Base-by-base conservation (phyloP, 495 filamentous ascomycete species). In the Tuber magnatum region DNA sequence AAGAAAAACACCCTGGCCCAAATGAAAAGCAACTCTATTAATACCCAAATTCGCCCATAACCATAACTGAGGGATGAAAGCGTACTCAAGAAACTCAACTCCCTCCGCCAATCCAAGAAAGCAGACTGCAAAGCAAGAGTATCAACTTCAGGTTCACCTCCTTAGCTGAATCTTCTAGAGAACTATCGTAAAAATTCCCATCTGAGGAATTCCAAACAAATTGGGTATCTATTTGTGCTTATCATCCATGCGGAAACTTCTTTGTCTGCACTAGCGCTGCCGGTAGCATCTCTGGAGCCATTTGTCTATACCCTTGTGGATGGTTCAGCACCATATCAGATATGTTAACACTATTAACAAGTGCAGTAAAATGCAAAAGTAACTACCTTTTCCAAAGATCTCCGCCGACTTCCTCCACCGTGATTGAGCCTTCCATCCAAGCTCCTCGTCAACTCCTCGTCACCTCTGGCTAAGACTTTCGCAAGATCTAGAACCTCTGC, bases 401-500 rank as follows among this genome's bases (percentile, higher is more conserved):
- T 82, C 90, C 90, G 84, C 95, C 98, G 16, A 94, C 93, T 82
- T 97, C 88, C 85, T 99, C 93, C 81, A 99, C 88, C n/a, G 93
- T 94, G 70, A 89, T 86, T 94, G 87, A 12, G 95, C 93, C 87
- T 94, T 95, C 95, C 95, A 99, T 69, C 89, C 87, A 35, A 99
- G 88, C 87, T 99, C 95, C 79, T 87, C 85, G 83, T 93, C 96
- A 38, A 96, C n/a, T n/a, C n/a, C n/a, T n/a, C n/a, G n/a, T n/a
- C n/a, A n/a, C n/a, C 95, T 48, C 91, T 89, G 39, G 87, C 90
- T 20, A 95, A 92, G 86, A 97, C 93, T 73, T 95, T 92, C 42
- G 95, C 98, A 28, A 99, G 88, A 86, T 99, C 92, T 68, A 99
- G 85, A 39, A 99, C 95, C 82, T 99, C 95, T 70, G 96, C 95